Base-by-base conservation (phyloP, 2,329 filamentous ascomycete genomes). In the Trichophyton benhamiae region DNA sequence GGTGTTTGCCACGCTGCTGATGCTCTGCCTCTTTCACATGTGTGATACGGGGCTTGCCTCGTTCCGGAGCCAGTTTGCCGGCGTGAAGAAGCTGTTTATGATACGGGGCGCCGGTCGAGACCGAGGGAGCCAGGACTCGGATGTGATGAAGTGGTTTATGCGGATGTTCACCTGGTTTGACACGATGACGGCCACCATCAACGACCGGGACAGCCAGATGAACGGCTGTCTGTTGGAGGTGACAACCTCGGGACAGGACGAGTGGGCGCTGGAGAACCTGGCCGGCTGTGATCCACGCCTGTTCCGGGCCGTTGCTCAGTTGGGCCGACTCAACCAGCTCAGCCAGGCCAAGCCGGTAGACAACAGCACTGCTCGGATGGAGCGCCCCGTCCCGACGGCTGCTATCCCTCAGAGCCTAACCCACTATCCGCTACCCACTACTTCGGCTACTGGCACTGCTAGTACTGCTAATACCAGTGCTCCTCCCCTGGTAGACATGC, bases 151-250 rank as follows among this genome's bases (percentile, higher is more conserved):
- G 11, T 96, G 91, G 91, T 92, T 96, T 78, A 89, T 95, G 68
- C 86, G 89, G 48, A 85, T 96, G 67, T 96, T 96, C 70, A 94
- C 89, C 38, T 95, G 92, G 80, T 95, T 95, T 71, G 92, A 96
- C 72, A 89, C 91, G 61, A 89, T 96, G 76, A 91, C 90, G 0
- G 89, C 89, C 44, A 91, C 88, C 59, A 89, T 95, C 70, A 96
- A 96, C 68, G 89, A 96, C 73, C 85, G 91, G 59, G 91, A 96
- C 74, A 85, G 88, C 33, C 89, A 95, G 72, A 82, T 96, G 17
- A 79, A 80, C 42, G 82, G 82, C 27, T 78, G 81, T 38, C 82
- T 81, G 59, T 72, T 87, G 38, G 84, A 87, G 65, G 83, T 86
- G 75, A 79, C 83, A 62, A 78, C 83, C 63, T 79, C 85, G 65